phyloP scores from a whole-genome alignment of 176 grass and related monocot species.

The Hordeum vulgare region MorexV3_pseudomolecules_assembly NC_058520.1:570862114-570862613 shows the following conservation, averaged over 20 bases:
- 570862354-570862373: constrained; percentile 3
- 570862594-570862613: constrained; percentile 32
- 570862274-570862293: constrained; percentile 99
- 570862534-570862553: constrained; percentile 87
- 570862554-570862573: constrained; percentile 77
- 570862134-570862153: neutral
- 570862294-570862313: constrained; percentile 36
- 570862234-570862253: constrained; percentile 97
- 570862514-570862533: constrained; percentile 53
- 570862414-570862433: neutral
- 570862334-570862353: neutral
- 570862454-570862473: neutral
- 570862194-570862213: constrained; percentile 53
- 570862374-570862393: neutral
- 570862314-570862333: neutral
- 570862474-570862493: neutral
- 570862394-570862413: neutral
- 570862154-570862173: constrained; percentile 1
- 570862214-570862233: constrained; percentile 96
- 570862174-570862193: neutral
- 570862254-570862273: constrained; percentile 99
- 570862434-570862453: neutral
- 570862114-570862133: neutral
- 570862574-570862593: constrained; percentile 99
- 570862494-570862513: neutral